Conservation (phyloP, 257 asterid genomes). For the Fraxinus pennsylvanica region DNA sequence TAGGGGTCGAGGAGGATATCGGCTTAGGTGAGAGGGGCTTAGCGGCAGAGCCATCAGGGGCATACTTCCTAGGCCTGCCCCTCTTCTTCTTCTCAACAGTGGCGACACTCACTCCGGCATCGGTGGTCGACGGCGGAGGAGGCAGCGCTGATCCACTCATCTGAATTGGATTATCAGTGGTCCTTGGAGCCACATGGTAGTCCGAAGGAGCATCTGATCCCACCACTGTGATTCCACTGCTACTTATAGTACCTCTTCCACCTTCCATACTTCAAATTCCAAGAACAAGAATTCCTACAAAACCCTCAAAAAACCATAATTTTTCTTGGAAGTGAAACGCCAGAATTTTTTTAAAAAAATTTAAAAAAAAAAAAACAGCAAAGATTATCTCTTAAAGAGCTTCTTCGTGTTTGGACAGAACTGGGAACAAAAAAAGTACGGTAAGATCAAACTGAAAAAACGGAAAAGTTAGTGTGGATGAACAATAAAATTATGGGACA, state of each 20-base stretch:
- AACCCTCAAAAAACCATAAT: conserved; percentile 39
- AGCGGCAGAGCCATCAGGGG: conserved; percentile 66
- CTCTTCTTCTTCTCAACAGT: conserved; percentile 64
- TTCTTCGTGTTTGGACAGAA: conserved; percentile 24
- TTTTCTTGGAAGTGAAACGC: conserved; percentile 22
- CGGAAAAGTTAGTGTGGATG: neutral
- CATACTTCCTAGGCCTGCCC: conserved; percentile 92
- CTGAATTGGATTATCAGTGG: conserved; percentile 42
- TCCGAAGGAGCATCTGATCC: conserved; percentile 95
- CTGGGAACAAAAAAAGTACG: neutral
- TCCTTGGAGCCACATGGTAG: conserved; percentile 79
- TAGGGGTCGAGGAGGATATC: conserved; percentile 74
- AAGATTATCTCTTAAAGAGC: conserved; percentile 25
- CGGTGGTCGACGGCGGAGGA: conserved; percentile 34
- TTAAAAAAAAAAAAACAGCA: neutral
- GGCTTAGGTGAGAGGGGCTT: conserved; percentile 79
- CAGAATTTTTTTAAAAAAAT: neutral
- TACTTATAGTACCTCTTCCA: conserved; percentile 39
- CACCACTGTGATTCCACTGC: conserved; percentile 79
- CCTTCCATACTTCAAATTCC: conserved; percentile 56
- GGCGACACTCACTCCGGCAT: conserved; percentile 26
- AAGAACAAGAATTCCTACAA: conserved; percentile 11
- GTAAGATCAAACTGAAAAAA: conserved; percentile 22
- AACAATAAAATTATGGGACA: conserved; percentile 20
- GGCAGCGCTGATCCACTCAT: conserved; percentile 49